Evolutionary conservation across 805 yeast genomes (phyloP).

Genomic region (Metschnikowia cerradonensis): DNA sequence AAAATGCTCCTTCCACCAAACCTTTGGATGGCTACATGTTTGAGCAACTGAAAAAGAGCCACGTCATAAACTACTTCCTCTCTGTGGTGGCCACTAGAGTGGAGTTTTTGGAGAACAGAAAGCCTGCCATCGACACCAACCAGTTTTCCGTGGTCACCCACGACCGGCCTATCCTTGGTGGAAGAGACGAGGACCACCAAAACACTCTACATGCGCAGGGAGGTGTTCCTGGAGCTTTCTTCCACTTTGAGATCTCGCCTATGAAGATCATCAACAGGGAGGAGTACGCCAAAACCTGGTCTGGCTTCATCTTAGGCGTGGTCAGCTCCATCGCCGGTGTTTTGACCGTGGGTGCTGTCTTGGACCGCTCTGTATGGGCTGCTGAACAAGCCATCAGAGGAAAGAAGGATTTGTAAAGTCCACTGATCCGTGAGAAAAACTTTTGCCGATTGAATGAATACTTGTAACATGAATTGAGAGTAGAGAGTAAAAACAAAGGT

Average conservation of each 20-base stretch:
- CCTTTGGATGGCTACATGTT: constrained; percentile 61
- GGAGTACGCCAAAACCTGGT: constrained; percentile 69
- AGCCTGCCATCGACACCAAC: constrained; percentile 63
- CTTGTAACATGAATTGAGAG: neutral
- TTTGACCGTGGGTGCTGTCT: constrained; percentile 82
- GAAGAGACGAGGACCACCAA: constrained; percentile 87
- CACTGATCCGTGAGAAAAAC: too few species aligned
- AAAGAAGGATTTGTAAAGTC: constrained; percentile 49
- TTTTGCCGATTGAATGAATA: neutral
- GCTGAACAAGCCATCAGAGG: constrained; percentile 74
- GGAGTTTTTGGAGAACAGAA: constrained; percentile 55
- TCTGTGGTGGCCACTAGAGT: constrained; percentile 89
- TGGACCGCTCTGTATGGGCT: constrained; percentile 85
- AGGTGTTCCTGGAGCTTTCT: constrained; percentile 86
- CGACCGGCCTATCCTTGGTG: constrained; percentile 81
- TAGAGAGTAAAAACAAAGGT: too few species aligned
- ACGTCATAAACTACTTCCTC: constrained; percentile 70
- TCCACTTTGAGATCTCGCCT: constrained; percentile 89
- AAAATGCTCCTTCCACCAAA: constrained; percentile 43
- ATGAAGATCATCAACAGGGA: constrained; percentile 85
- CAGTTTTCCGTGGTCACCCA: constrained; percentile 88
- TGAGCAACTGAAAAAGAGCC: constrained; percentile 46
- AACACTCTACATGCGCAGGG: constrained; percentile 78
- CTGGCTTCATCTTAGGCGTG: constrained; percentile 75
- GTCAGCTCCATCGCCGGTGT: constrained; percentile 92